A percentile compares a stretch with the other conserved stretches of the same genome.
These are phyloP conservation scores for Syzygium jambos DNA, from an alignment of 345 rosid genomes.

Conservation along the genomic window DNA sequence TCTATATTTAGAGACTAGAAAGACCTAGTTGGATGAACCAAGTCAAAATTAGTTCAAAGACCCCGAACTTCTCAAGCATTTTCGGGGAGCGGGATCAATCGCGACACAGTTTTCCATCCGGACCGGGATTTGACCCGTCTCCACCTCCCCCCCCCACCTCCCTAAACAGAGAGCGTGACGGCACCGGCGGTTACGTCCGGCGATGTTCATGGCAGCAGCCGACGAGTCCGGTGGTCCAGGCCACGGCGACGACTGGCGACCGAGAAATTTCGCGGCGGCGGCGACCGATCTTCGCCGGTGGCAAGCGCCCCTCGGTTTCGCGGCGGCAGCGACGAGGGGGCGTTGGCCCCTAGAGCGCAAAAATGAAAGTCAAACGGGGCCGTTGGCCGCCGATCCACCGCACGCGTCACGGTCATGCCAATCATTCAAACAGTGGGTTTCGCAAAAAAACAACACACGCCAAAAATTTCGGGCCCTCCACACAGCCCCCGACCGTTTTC, in stretches of 20 bases:
- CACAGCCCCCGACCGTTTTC: neutral
- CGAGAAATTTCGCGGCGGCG: no score
- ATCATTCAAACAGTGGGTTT: neutral
- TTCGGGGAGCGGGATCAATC: fast-evolving
- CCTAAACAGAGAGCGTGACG: neutral
- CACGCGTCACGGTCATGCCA: neutral
- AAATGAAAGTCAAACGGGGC: neutral
- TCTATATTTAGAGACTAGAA: neutral
- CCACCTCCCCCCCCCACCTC: neutral
- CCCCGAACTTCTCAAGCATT: neutral
- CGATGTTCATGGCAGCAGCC: no score
- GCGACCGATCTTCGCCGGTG: no score
- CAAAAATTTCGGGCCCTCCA: neutral
- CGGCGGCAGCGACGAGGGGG: no score
- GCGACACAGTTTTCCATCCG: neutral
- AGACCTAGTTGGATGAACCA: neutral
- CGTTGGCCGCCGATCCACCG: neutral
- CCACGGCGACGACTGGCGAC: no score
- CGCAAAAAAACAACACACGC: neutral
- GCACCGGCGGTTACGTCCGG: fast-evolving
- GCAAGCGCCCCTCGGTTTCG: no score
- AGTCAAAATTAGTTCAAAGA: neutral
- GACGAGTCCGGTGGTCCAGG: no score
- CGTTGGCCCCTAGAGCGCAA: neutral
- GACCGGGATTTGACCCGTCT: neutral